Base-by-base conservation (phyloP, 495 filamentous ascomycete genomes). In the Tetracladium setigerum region DNA sequence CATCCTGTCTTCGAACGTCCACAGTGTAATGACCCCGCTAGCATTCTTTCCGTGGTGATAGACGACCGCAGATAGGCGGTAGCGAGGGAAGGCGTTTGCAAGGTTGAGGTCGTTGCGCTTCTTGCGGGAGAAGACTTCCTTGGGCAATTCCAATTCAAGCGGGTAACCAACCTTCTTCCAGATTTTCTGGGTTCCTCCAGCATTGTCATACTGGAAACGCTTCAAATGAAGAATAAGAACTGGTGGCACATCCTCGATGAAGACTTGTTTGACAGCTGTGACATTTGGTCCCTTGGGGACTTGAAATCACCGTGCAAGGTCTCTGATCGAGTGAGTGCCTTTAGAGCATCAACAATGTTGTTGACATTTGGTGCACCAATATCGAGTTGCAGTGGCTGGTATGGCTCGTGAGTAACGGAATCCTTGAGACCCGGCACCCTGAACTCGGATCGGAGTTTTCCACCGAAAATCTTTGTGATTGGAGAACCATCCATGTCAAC, bases 121-220 rank as follows among this genome's bases (percentile, higher is more conserved):
- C 47, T 80, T 74, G 15, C 79, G 77, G 5, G 87, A 83, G 63
- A 98, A 85, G n/a, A 92, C 83, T 60, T 97, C 94, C 22, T 82
- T 82, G 1, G 92, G 92, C 52, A 98, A 88, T 61, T 95, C 92
- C 32, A 97, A 76, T 56, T 95, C 89, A 12, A 97, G 72, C 0
- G 92, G 92, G 57, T 98, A 97, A 31, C 87, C 91, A 54, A 98
- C 73, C 66, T 89, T 91, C 71, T 96, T 98, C 91, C 91, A 97
- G 49, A 97, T 95, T 66, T 98, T 98, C 58, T 95, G 86, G 1
- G 89, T 94, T 11, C 89, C 89, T 12, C 85, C 87, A n/a, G 79
- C 73, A 55, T 81, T 85, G 46, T 95, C 89, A 61, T 94, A 97
- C 56, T 96, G 87, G 73, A 98, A 98, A 10, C 94, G 87, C 65